These are phyloP conservation scores for Magnolia changhungtana DNA, from an alignment of 164 flowering plant species.

Conservation along the genomic window DNA sequence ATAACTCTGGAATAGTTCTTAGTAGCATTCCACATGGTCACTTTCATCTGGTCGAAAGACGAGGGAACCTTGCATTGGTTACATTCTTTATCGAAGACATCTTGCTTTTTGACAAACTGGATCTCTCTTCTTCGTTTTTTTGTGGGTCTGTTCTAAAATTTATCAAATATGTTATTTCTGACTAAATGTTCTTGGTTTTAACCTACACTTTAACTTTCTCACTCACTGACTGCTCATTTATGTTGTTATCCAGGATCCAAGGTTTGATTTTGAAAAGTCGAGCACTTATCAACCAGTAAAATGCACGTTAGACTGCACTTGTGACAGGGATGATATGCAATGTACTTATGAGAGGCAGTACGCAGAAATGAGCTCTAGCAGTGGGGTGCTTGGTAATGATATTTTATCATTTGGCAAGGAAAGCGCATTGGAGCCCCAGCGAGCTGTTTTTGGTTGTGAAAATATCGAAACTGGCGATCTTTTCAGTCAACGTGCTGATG, in stretches of 20 bases:
- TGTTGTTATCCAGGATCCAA: conserved; percentile 65
- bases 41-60: too few species aligned
- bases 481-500: conserved; percentile 96
- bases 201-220: neutral
- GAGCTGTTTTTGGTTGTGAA: conserved; percentile 96
- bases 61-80: neutral
- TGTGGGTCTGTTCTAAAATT: neutral
- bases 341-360: conserved; percentile 91
- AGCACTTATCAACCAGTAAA: conserved; percentile 76
- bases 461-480: conserved; percentile 94
- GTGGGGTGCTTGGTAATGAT: conserved; percentile 94
- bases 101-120: neutral
- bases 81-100: neutral
- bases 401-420: conserved; percentile 77
- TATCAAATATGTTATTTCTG: neutral
- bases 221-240: neutral
- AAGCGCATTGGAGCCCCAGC: conserved; percentile 82
- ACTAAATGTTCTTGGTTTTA: neutral
- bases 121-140: neutral
- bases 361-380: conserved; percentile 97
- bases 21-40: too few species aligned
- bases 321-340: conserved; percentile 58
- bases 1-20: too few species aligned
- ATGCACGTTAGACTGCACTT: conserved; percentile 79
- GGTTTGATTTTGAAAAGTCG: conserved; percentile 82